Evolutionary conservation across 768 basidiomycete genomes (phyloP).

Genomic region (Rhizopogon vesiculosus): DNA sequence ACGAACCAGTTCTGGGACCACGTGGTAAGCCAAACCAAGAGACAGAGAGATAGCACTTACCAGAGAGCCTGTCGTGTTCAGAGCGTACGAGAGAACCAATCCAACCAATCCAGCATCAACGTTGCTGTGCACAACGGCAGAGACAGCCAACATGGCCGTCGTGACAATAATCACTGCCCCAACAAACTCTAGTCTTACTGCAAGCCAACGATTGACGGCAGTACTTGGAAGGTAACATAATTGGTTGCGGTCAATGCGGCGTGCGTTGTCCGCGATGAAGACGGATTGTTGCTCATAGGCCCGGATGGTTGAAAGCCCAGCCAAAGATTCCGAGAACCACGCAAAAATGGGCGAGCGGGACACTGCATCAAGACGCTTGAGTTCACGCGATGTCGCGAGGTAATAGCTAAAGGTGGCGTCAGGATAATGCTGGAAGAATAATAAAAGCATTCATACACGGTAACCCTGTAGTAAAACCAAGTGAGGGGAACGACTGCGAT

Average conservation of each 20-base stretch:
- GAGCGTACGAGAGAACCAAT: constrained; percentile 77
- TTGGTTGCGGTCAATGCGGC: constrained; percentile 81
- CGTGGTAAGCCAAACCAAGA: constrained; percentile 2
- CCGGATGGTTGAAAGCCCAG: constrained; percentile 78
- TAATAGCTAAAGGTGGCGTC: constrained; percentile 57
- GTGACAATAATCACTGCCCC: constrained; percentile 77
- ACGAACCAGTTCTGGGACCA: constrained; percentile 70
- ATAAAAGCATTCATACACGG: constrained; percentile 47
- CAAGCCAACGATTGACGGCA: constrained; percentile 79
- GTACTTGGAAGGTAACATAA: constrained; percentile 72
- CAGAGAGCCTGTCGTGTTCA: constrained; percentile 79
- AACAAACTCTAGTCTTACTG: constrained; percentile 78
- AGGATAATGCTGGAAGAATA: not conserved
- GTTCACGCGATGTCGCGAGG: constrained; percentile 78
- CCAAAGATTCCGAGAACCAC: constrained; percentile 76
- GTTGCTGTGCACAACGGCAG: constrained; percentile 66
- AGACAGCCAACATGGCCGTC: constrained; percentile 61
- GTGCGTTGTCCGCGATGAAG: constrained; percentile 66
- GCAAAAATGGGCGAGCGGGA: constrained; percentile 90
- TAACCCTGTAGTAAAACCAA: constrained; percentile 77
- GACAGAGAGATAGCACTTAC: constrained; percentile 34
- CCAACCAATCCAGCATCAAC: constrained; percentile 89
- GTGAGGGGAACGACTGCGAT: constrained; percentile 69
- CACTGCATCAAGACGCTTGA: constrained; percentile 85
- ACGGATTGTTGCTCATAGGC: constrained; percentile 69